Percentiles rank a stretch among this genome's conserved stretches.
Evolutionary conservation across 371 early-diverging fungal genomes (phyloP).

Genomic region (Actinomortierella wolfii): DNA sequence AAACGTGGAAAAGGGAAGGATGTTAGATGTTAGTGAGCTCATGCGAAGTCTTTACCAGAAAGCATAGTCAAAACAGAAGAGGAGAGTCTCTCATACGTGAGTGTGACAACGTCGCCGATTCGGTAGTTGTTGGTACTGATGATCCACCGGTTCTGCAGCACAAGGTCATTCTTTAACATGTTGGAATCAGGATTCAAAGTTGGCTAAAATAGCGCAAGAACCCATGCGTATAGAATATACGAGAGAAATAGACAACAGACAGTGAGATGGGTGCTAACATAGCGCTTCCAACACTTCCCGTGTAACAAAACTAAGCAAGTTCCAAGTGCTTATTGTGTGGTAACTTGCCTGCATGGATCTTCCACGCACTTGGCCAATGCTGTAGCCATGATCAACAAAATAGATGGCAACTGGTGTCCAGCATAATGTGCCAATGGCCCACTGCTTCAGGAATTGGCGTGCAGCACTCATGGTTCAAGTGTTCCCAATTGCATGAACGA

Average conservation of each 20-base stretch:
- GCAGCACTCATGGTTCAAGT: too few species aligned
- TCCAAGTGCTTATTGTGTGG: too few species aligned
- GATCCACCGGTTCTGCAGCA: conserved; percentile 76
- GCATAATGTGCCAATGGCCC: too few species aligned
- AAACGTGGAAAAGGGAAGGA: too few species aligned
- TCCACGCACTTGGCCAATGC: conserved; percentile 64
- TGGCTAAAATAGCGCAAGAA: too few species aligned
- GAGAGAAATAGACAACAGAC: conserved; percentile 1
- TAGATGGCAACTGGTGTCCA: conserved; percentile 69
- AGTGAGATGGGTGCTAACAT: background rate
- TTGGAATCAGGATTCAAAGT: conserved; percentile 90
- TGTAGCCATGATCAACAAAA: conserved; percentile 65
- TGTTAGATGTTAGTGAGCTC: too few species aligned
- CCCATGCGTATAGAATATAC: background rate
- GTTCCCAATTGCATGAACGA: too few species aligned
- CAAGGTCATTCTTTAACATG: conserved; percentile 68
- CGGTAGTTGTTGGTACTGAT: conserved; percentile 55
- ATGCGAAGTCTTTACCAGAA: too few species aligned
- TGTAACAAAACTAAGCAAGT: too few species aligned
- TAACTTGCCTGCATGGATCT: conserved; percentile 72
- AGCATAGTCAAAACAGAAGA: too few species aligned
- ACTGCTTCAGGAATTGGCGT: too few species aligned
- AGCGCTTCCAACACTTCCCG: background rate
- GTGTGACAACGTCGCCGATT: conserved; percentile 85
- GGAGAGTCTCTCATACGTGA: conserved; percentile 53